phyloP scores from a whole-genome alignment of 2,329 filamentous ascomycete genomes.

The Trichoderma polysporum region DNA sequence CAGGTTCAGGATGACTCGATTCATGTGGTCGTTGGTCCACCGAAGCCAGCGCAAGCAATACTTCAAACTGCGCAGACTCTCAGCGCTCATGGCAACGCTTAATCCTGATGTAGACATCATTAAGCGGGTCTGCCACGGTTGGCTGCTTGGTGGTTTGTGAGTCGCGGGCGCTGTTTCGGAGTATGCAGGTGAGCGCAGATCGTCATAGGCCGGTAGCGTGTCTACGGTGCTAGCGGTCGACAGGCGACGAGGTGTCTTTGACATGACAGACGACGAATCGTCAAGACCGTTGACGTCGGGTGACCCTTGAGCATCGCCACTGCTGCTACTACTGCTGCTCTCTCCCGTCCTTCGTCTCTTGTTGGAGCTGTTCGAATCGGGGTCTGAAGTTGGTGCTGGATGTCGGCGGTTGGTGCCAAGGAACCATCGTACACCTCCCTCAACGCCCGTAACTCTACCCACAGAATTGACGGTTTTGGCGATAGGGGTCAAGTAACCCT shows the following conservation, averaged over 20 bases:
- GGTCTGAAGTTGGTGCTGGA: constrained; percentile 43
- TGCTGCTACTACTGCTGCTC: constrained; percentile 28
- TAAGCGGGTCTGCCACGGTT: constrained; percentile 76
- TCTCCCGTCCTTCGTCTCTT: constrained; percentile 59
- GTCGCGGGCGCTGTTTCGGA: constrained; percentile 53
- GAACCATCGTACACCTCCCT: constrained; percentile 83
- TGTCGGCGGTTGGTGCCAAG: constrained; percentile 60
- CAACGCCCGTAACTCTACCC: constrained; percentile 81
- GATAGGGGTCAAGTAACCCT: constrained; percentile 82
- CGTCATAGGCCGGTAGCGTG: constrained; percentile 79
- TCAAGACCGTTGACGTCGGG: constrained; percentile 9
- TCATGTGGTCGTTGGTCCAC: constrained; percentile 79
- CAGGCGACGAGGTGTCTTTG: constrained; percentile 47
- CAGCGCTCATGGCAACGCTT: constrained; percentile 86
- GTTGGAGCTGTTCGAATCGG: constrained; percentile 47
- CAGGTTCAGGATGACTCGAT: constrained; percentile 70
- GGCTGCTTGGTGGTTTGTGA: constrained; percentile 33
- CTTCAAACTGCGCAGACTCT: constrained; percentile 79
- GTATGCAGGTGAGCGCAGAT: constrained; percentile 72
- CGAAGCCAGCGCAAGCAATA: constrained; percentile 80
- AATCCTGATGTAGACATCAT: constrained; percentile 90
- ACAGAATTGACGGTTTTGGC: constrained; percentile 84
- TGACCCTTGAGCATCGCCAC: constrained; percentile 28
- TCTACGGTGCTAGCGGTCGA: constrained; percentile 70
- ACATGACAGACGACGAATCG: constrained; percentile 32